A percentile compares a stretch with the other conserved stretches of the same genome.
phyloP scores from a whole-genome alignment of 352 stramenopile genomes.

The Phytophthora idaei region DNA sequence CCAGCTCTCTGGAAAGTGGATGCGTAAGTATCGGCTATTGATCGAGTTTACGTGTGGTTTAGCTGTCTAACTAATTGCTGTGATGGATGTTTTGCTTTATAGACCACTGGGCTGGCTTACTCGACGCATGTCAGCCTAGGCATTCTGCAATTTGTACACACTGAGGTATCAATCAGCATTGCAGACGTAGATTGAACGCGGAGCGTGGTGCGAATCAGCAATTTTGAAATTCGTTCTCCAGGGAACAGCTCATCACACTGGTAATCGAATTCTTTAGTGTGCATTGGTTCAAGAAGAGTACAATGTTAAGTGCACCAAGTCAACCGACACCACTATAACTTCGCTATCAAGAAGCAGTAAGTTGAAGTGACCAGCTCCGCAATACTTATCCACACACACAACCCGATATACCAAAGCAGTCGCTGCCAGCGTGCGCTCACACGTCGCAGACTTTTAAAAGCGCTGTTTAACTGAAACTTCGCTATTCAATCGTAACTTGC shows the following conservation, averaged over 20 bases:
- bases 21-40: conserved; percentile 38
- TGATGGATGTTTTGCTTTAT: not conserved
- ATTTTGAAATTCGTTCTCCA: too few species aligned
- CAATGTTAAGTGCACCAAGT: too few species aligned
- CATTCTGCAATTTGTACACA: not conserved
- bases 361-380: too few species aligned
- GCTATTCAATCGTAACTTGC: conserved; percentile 17
- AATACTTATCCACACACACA: too few species aligned
- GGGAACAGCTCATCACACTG: too few species aligned
- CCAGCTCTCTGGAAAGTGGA: conserved; percentile 58
- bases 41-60: not conserved
- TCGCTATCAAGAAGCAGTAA: too few species aligned
- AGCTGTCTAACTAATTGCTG: conserved; percentile 6
- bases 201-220: too few species aligned
- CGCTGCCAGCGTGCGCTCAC: conserved; percentile 7
- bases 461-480: not conserved
- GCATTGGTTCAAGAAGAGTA: too few species aligned
- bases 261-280: too few species aligned
- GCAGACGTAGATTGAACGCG: not conserved
- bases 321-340: too few species aligned
- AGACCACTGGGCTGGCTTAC: conserved; percentile 67
- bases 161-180: not conserved
- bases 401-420: too few species aligned
- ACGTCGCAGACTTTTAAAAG: conserved; percentile 5
- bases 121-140: conserved; percentile 18